Percentiles rank a stretch among this genome's conserved stretches.
Evolutionary conservation across 1,284 basidiomycete genomes (phyloP).

Genomic region (Apiotrichum laibachii): DNA sequence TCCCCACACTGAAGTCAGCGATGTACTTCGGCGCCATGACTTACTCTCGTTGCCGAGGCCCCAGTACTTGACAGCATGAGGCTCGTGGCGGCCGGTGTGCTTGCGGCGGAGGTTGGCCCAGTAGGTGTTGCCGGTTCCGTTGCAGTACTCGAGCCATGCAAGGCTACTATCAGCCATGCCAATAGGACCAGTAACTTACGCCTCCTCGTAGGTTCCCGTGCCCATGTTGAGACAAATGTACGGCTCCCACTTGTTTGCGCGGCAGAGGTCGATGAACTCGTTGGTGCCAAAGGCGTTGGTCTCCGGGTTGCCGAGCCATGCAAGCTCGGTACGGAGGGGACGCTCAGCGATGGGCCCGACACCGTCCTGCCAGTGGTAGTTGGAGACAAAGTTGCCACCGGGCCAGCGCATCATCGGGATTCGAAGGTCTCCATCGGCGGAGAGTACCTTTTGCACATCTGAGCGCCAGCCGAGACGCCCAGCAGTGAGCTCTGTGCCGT

Average conservation of each 20-base stretch:
- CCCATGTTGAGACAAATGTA: conserved; percentile 60
- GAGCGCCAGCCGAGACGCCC: conserved; percentile 56
- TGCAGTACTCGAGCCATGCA: conserved; percentile 67
- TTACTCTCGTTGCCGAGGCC: conserved; percentile 53
- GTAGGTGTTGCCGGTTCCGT: conserved; percentile 55
- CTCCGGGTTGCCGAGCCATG: conserved; percentile 62
- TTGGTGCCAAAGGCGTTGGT: conserved; percentile 65
- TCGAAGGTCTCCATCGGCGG: conserved; percentile 56
- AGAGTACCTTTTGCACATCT: conserved; percentile 59
- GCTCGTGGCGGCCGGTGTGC: conserved; percentile 61
- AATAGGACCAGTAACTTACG: not conserved
- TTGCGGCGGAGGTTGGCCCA: conserved; percentile 62
- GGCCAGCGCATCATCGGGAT: conserved; percentile 64
- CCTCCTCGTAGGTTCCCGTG: not conserved
- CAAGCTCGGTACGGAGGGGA: conserved; percentile 61
- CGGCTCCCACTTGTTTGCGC: conserved; percentile 54
- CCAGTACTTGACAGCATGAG: conserved; percentile 58
- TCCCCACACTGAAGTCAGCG: conserved; percentile 55
- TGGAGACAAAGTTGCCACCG: conserved; percentile 58
- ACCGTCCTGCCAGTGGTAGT: conserved; percentile 67
- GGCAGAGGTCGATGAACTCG: conserved; percentile 52
- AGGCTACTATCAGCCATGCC: conserved; percentile 35
- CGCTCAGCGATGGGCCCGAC: conserved; percentile 59
- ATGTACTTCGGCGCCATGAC: not conserved
- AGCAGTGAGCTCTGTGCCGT: conserved; percentile 29